Conservation (phyloP, 768 basidiomycete genomes). For the Kondoa subrosea region DNA sequence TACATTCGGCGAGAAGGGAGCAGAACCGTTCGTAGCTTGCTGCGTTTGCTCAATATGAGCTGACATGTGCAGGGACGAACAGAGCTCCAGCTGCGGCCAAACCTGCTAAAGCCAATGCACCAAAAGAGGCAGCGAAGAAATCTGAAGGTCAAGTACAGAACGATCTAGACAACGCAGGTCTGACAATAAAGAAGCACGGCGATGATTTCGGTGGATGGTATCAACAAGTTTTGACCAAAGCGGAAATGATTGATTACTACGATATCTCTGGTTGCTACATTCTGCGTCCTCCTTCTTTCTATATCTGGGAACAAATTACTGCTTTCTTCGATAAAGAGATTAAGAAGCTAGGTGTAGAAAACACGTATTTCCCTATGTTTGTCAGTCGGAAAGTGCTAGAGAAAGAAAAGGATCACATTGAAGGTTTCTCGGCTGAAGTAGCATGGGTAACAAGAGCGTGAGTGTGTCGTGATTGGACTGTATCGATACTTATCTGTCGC, state of each 20-base stretch:
- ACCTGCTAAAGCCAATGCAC: neutral
- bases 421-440: conserved; percentile 97
- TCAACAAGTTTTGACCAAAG: conserved; percentile 76
- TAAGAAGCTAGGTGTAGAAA: conserved; percentile 86
- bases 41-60: neutral
- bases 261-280: conserved; percentile 98
- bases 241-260: conserved; percentile 98
- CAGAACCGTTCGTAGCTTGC: conserved; percentile 4
- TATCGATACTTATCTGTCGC: conserved; percentile 5
- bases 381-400: conserved; percentile 81
- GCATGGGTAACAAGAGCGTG: conserved; percentile 99
- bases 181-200: conserved; percentile 29
- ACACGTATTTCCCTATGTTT: conserved; percentile 99
- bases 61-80: neutral
- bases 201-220: conserved; percentile 27
- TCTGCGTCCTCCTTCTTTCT: conserved; percentile 91
- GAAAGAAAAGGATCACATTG: conserved; percentile 93
- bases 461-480: conserved; percentile 30
- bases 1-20: conserved; percentile 11
- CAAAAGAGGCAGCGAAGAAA: neutral
- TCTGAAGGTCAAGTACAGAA: conserved; percentile 1
- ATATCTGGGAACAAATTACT: conserved; percentile 93
- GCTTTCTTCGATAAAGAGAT: conserved; percentile 85
- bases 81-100: conserved; percentile 13
- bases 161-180: conserved; percentile 19